These are phyloP conservation scores for Arabidopsis arenosa DNA, from an alignment of 345 rosid species.

Conservation along the genomic window DNA sequence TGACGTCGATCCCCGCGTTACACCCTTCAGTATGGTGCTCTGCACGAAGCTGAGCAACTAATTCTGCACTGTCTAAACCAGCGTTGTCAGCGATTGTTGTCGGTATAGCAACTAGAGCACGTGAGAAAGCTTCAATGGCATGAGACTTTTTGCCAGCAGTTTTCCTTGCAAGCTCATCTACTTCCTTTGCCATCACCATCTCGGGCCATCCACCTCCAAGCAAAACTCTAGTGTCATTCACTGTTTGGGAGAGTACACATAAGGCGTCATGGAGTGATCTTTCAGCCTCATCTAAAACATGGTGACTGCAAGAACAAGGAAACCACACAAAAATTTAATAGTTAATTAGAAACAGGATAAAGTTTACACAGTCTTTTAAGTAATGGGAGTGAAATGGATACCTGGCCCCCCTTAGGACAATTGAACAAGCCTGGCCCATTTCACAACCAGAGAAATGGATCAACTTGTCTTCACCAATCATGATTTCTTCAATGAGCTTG, in stretches of 20 bases:
- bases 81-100: constrained; percentile 95
- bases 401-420: constrained; percentile 97
- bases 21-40: constrained; percentile 89
- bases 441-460: constrained; percentile 96
- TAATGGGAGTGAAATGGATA: constrained; percentile 16
- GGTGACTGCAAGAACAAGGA: constrained; percentile 63
- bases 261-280: constrained; percentile 97
- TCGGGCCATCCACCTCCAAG: constrained; percentile 99
- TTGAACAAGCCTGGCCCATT: constrained; percentile 98
- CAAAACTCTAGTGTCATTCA: constrained; percentile 86
- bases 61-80: constrained; percentile 96
- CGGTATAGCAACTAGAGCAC: constrained; percentile 85
- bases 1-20: constrained; percentile 86
- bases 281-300: constrained; percentile 98
- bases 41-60: constrained; percentile 95
- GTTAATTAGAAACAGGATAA: background rate
- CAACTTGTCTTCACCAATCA: constrained; percentile 99
- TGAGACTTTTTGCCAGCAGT: constrained; percentile 97
- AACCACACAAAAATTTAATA: background rate
- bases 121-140: constrained; percentile 94
- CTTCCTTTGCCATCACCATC: constrained; percentile 99
- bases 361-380: background rate
- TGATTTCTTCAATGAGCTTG: constrained; percentile 93
- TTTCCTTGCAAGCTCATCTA: constrained; percentile 89
- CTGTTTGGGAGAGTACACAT: constrained; percentile 94